Conservation (phyloP, 768 basidiomycete genomes). For the Tulasnella sp. region DNA sequence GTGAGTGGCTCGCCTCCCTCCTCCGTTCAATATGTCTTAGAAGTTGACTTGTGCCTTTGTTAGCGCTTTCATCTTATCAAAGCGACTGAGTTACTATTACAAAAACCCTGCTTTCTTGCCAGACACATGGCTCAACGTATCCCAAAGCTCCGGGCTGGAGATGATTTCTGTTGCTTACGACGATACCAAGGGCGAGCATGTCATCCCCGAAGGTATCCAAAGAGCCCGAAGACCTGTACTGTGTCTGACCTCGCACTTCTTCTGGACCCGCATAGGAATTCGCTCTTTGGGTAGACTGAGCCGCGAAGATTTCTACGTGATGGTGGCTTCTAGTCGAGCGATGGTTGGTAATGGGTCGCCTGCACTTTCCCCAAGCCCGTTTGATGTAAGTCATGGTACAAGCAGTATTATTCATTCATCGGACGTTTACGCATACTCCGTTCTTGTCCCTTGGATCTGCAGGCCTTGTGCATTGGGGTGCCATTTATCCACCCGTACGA, state of each 20-base stretch:
- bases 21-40: background rate
- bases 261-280: background rate
- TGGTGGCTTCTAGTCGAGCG: background rate
- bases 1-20: background rate
- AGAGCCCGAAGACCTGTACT: no score
- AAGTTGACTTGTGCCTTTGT: background rate
- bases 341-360: conserved; percentile 22
- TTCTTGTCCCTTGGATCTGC: background rate
- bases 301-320: background rate
- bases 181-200: background rate
- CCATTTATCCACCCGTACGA: conserved; percentile 31
- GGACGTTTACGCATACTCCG: background rate
- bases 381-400: conserved; percentile 12
- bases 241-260: background rate
- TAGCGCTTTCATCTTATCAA: conserved; percentile 9
- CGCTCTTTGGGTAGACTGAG: background rate
- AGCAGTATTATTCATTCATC: background rate
- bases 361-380: conserved; percentile 21
- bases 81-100: background rate
- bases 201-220: background rate
- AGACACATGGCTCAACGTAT: background rate
- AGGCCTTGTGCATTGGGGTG: conserved; percentile 24
- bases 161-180: background rate
- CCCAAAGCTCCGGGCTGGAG: background rate
- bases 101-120: background rate